Base-by-base conservation (phyloP, 129 eudicot species). In the Dittrichia graveolens region DNA sequence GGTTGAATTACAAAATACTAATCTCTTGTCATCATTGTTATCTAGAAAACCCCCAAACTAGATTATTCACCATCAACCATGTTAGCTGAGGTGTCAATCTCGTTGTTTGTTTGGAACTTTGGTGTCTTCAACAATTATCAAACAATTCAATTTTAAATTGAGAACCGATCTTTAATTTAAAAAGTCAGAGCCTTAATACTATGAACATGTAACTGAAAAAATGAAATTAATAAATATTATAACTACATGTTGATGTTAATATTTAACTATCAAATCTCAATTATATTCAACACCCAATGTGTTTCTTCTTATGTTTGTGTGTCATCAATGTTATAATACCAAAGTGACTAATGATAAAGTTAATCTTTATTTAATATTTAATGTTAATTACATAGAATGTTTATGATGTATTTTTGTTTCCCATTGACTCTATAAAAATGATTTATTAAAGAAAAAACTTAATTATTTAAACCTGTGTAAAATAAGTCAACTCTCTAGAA, bases 31-130 rank as follows among this genome's bases (percentile, higher is more conserved):
- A 48, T 67, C 58, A 67, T 3, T 57, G 58, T 57, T 76, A 35
- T 46, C 43, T 76, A 57, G 50, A 67, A 44, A 62, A 57, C 46
- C 11, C 62, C 16, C 24, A 8, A 24, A 47, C 62, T 74, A 64
- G 72, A 63, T 65, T 40, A 64, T 50, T 74, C 65, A 75, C 56
- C 55, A 52, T 52, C 72, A 40, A 41, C 64, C 72, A 63, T 75
- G 72, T 75, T 75, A 64, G 71, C 71, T 61, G 71, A 73, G 79
- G 46, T 64, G 79, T 75, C 42, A 41, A 15, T 18, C 72, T 40
- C 12, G 59, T 74, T 24, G 55, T 34, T 41, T 24, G 6, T 74
- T 64, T 61, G 41, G 40, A 8, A 74, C 55, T 50, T 62, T 38
- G 42, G 49, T 48, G 78, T 48, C 42, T 38, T 19, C 37, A 14